These are phyloP conservation scores for Nakazawaea anatomiae DNA, from an alignment of 805 yeast species.

Conservation along the genomic window DNA sequence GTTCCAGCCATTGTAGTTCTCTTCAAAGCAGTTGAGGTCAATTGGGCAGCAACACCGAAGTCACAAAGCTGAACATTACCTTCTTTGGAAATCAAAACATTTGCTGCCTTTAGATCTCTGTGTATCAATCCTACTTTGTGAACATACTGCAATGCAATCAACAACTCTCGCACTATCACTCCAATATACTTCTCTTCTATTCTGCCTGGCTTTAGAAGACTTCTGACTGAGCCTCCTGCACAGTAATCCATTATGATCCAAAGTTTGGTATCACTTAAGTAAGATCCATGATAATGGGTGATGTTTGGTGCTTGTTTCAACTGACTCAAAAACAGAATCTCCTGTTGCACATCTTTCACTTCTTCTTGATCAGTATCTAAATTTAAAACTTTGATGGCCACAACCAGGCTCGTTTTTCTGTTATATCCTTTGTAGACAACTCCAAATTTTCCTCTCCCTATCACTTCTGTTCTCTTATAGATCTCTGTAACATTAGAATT, in stretches of 20 bases:
- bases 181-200: slow-evolving; percentile 81
- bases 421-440: slow-evolving; percentile 86
- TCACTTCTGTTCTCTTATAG: slow-evolving; percentile 80
- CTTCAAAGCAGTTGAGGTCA: slow-evolving; percentile 66
- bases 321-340: slow-evolving; percentile 79
- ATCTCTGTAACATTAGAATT: slow-evolving; percentile 17
- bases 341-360: slow-evolving; percentile 90
- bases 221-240: slow-evolving; percentile 92
- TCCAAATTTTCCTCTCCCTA: slow-evolving; percentile 97
- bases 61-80: slow-evolving; percentile 93
- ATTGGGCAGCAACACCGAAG: slow-evolving; percentile 96
- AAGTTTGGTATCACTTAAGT: slow-evolving; percentile 78
- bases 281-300: slow-evolving; percentile 87
- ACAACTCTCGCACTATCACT: slow-evolving; percentile 77
- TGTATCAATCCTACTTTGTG: slow-evolving; percentile 91
- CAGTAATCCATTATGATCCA: slow-evolving; percentile 99
- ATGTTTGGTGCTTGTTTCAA: slow-evolving; percentile 85
- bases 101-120: slow-evolving; percentile 95
- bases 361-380: slow-evolving; percentile 93
- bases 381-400: slow-evolving; percentile 90
- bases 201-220: slow-evolving; percentile 78
- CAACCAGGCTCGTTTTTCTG: slow-evolving; percentile 64
- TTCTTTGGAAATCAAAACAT: slow-evolving; percentile 79
- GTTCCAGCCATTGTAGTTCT: slow-evolving; percentile 95
- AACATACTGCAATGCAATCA: slow-evolving; percentile 71